Base-by-base conservation (phyloP, 306 rosid species). In the Fragaria ananassa region DNA sequence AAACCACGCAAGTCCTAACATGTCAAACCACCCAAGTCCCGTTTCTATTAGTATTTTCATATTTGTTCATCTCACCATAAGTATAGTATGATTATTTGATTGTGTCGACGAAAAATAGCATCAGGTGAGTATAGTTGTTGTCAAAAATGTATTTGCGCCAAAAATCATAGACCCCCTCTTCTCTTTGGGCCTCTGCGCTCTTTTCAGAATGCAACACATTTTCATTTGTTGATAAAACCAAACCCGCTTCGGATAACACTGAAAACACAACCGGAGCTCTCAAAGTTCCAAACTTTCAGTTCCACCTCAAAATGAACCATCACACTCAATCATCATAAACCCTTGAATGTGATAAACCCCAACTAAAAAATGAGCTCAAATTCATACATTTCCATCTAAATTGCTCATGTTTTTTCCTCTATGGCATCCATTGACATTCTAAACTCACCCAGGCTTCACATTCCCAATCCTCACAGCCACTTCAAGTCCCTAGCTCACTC, bases 361-460 rank as follows among this genome's bases (percentile, higher is more conserved):
- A 8, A 9, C 4, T 3, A n/a, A 53, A 21, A 4, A 12, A 47
- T 60, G 71, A 67, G 61, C 29, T 49, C n/a, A n/a, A n/a, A n/a
- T n/a, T n/a, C n/a, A n/a, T n/a, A 34, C 82, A 42, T 31, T 74
- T 45, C 66, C 11, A 18, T 56, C 19, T 53, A 64, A 47, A 45
- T 51, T n/a, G n/a, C n/a, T n/a, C n/a, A n/a, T n/a, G n/a, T n/a
- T n/a, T n/a, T n/a, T n/a, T n/a, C n/a, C n/a, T 74, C 80, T 23
- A 92, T 92, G 97, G 75, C 78, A 73, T 63, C 90, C 77, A 57
- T 84, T 61, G 92, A 88, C 85, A 82, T 85, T 80, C 87, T 88
- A 76, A 78, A 84, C 41, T 84, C 81, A 31, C 84, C 91, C 44
- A 82, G 86, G 81, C 62, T 86, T 74, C 80, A 74, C 83, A 60